phyloP scores from a whole-genome alignment of 2,329 filamentous ascomycete species.

The Colletotrichum lentis region DNA sequence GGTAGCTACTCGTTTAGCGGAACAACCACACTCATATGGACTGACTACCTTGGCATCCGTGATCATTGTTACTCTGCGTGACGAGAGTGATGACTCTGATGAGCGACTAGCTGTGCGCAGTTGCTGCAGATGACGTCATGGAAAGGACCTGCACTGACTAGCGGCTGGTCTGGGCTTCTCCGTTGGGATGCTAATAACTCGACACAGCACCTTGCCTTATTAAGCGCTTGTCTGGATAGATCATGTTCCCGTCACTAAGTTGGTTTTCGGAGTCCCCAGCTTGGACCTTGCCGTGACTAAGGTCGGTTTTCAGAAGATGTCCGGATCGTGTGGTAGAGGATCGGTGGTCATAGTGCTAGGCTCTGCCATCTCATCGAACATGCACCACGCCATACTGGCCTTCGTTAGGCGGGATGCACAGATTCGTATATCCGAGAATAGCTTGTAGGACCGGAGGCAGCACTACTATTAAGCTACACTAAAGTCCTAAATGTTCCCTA shows the following conservation, averaged over 20 bases:
- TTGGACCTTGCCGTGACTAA: neutral
- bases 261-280: neutral
- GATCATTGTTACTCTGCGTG: neutral
- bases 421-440: slow-evolving; percentile 1
- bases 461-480: slow-evolving; percentile 3
- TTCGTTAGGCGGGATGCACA: neutral
- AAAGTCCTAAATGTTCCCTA: too few species aligned
- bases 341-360: neutral
- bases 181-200: neutral
- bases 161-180: neutral
- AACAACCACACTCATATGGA: neutral
- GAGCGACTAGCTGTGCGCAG: neutral
- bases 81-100: too few species aligned
- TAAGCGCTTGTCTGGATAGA: neutral
- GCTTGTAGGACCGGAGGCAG: neutral
- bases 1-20: neutral
- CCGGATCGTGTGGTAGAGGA: neutral
- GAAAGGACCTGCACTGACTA: neutral
- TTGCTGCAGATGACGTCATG: slow-evolving; percentile 9
- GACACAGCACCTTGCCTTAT: neutral
- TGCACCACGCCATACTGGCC: neutral
- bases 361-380: neutral
- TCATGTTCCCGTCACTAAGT: neutral
- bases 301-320: neutral
- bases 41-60: neutral